Evolutionary conservation across 2,329 filamentous ascomycete genomes (phyloP).

Genomic region (Trichoderma harzianum): DNA sequence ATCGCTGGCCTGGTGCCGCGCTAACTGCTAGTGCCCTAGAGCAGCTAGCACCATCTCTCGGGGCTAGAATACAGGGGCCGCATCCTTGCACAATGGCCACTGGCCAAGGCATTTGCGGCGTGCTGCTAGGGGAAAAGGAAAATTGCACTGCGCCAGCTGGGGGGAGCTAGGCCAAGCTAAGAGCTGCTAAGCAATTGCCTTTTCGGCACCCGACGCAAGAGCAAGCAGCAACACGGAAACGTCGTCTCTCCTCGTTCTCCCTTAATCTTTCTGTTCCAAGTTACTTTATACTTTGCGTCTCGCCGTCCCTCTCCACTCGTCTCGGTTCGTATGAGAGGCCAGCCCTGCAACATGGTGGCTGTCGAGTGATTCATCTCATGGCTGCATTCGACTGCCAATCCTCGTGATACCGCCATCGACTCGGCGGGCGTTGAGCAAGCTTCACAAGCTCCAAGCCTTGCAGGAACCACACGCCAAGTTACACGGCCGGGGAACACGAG

Average conservation of each 20-base stretch:
- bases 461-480: conserved; percentile 11
- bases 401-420: conserved; percentile 16
- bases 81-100: conserved; percentile 4
- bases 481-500: conserved; percentile 6
- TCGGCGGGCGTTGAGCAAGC: conserved; percentile 14
- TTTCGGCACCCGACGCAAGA: conserved; percentile 14
- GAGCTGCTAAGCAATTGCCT: conserved; percentile 16
- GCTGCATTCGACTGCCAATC: conserved; percentile 17
- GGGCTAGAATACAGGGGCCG: conserved; percentile 12
- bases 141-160: conserved; percentile 1
- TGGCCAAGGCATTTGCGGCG: background rate
- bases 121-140: conserved; percentile 15
- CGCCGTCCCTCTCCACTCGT: background rate
- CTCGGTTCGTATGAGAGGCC: background rate
- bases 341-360: background rate
- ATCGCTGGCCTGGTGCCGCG: background rate
- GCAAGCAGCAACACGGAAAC: conserved; percentile 9
- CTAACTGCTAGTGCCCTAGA: background rate
- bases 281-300: conserved; percentile 8
- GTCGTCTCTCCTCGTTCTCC: background rate
- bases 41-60: background rate
- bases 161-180: conserved; percentile 1
- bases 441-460: conserved; percentile 17
- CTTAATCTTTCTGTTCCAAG: background rate
- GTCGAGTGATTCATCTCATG: conserved; percentile 6